Conservation (phyloP, 106 monocot genomes). For the Allium fistulosum region DNA sequence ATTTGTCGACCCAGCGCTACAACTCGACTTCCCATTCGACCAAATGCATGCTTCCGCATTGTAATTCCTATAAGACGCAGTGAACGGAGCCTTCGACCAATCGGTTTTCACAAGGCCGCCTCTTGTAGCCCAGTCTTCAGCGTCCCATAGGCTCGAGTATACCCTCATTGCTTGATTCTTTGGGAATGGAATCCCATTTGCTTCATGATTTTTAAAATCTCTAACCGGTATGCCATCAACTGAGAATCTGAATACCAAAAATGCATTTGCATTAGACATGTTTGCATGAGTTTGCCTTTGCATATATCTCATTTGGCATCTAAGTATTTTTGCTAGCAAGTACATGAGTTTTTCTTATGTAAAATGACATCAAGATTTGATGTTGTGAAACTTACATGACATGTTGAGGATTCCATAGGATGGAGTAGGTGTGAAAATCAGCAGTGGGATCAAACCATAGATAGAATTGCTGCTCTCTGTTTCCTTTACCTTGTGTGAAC, state of each 20-base stretch:
- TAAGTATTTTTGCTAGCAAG: neutral
- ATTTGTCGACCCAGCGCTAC: neutral
- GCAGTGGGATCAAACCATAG: conserved; percentile 18
- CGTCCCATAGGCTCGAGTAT: conserved; percentile 55
- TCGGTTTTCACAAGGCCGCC: conserved; percentile 21
- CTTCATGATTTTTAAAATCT: conserved; percentile 47
- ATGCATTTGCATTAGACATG: neutral
- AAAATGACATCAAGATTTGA: neutral
- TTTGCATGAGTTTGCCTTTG: too few relatives aligned
- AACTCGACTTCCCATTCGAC: conserved; percentile 1
- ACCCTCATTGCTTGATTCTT: conserved; percentile 43
- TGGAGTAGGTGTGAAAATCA: conserved; percentile 18
- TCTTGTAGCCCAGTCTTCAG: conserved; percentile 29
- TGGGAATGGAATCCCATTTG: conserved; percentile 35
- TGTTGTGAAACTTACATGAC: conserved; percentile 5
- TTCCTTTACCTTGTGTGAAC: conserved; percentile 17
- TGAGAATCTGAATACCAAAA: conserved; percentile 15
- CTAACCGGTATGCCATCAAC: conserved; percentile 39
- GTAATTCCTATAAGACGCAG: conserved; percentile 16
- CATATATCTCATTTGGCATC: too few relatives aligned
- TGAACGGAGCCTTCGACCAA: conserved; percentile 19
- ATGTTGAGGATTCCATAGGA: conserved; percentile 14
- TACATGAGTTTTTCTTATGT: neutral
- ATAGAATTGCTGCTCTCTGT: conserved; percentile 21
- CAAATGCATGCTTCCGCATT: conserved; percentile 8